Evolutionary conservation across 805 yeast genomes (phyloP), one percentile per base, ranked within the genome.

Genomic region (Cyberlindnera mississippiensis): DNA sequence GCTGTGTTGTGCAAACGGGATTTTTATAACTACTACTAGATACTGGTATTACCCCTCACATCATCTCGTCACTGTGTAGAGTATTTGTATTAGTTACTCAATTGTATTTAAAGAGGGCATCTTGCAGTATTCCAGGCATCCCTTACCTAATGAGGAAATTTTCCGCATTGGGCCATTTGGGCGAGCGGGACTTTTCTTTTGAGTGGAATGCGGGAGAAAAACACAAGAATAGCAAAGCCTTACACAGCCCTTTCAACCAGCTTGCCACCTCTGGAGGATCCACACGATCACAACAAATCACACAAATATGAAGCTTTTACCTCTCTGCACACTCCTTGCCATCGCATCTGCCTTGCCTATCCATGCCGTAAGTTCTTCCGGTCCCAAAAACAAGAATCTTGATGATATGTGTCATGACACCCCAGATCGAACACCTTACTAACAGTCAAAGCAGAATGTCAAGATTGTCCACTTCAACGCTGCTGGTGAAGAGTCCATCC

Each of bases 301-400:
- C 4, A 32, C 28, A 28, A 41, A 15, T 16, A 56, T 56, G 61
- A 56, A 46, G 42, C 36, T 52, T 38, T 38, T 42, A 37, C 16
- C 38, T 18, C 33, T 50, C 6, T 46, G 52, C 33, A 43, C 53
- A 4, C 40, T 49, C 6, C 49, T 49, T 5, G 48, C 56, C 10
- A 50, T 43, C 11, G 57, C 46, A 1, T 8, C 53, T 15, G 54
- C 56, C 10, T 15, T 48, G 12, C 59, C 61, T 27, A 46, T 53
- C 49, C 46, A 49, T 35, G 53, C 52, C 2, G 60, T 55, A 48
- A 14, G 59, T 54, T 15, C 26, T 5, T n/a, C 6, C n/a, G 22
- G 8, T 7, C 15, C 18, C n/a, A 31, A n/a, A 9, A 10, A 13
- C 18, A 14, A 17, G 24, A 6, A 16, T 8, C 18, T n/a, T 14